Percentiles rank a stretch among this genome's conserved stretches.
Evolutionary conservation across 306 rosid species (phyloP).

Genomic region (Dalbergia cochinchinensis): DNA sequence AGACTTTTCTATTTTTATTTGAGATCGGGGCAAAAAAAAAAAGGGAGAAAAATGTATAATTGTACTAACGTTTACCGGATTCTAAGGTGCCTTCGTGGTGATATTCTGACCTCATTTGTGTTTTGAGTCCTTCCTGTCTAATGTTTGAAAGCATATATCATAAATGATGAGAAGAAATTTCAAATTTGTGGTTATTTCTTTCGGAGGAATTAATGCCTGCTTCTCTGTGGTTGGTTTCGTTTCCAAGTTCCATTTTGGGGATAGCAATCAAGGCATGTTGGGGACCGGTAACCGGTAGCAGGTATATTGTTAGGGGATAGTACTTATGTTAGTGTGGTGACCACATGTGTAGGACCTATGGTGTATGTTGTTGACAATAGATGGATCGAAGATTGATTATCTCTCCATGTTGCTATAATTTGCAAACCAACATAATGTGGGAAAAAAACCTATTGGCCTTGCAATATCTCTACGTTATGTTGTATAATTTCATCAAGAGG

Average conservation of each 20-base stretch:
- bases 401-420: not conserved
- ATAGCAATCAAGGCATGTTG: not conserved
- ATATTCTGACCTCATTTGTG: not conserved
- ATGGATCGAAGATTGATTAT: not conserved
- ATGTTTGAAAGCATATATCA: too few species aligned
- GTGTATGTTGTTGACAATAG: not conserved
- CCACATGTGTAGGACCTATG: not conserved
- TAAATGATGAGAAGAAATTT: not conserved
- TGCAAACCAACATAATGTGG: not conserved
- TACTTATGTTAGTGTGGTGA: not conserved
- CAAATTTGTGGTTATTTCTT: not conserved
- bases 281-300: not conserved
- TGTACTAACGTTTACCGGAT: slow-evolving; percentile 31
- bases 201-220: too few species aligned
- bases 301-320: not conserved
- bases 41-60: not conserved
- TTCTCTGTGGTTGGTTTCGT: too few species aligned
- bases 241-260: too few species aligned
- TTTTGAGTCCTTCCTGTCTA: not conserved
- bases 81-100: not conserved
- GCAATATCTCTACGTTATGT: not conserved
- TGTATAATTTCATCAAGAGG: not conserved
- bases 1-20: not conserved
- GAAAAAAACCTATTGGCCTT: not conserved
- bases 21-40: not conserved